Evolutionary conservation across 1,139 yeast genomes (phyloP).

Genomic region (Magnusiomyces tetraspermus): DNA sequence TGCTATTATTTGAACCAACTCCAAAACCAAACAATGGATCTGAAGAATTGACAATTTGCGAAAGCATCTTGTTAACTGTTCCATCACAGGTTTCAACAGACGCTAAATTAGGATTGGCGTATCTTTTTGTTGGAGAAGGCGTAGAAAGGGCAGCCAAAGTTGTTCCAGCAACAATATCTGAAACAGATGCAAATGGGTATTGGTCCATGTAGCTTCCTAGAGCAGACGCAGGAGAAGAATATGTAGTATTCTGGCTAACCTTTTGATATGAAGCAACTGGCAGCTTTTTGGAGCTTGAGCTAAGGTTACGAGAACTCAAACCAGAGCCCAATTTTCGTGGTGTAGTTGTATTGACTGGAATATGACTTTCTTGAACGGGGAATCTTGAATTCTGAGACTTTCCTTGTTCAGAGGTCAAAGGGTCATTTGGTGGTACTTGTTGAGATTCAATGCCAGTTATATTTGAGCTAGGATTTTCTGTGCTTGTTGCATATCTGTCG

Average conservation of each 20-base stretch:
- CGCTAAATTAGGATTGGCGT: conserved; percentile 16
- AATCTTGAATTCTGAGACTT: too few species aligned
- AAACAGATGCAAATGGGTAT: conserved; percentile 3
- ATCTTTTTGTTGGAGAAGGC: conserved; percentile 39
- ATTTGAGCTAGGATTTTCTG: too few species aligned
- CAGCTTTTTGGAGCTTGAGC: neutral
- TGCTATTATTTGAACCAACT: neutral
- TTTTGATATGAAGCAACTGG: neutral
- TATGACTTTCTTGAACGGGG: too few species aligned
- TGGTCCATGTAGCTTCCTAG: neutral
- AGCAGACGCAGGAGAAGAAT: conserved; percentile 1
- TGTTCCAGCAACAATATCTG: conserved; percentile 4
- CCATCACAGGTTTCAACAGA: neutral
- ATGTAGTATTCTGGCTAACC: neutral
- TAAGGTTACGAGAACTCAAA: neutral
- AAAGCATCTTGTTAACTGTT: neutral
- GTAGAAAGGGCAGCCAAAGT: conserved; percentile 14
- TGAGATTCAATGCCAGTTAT: too few species aligned
- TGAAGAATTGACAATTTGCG: neutral
- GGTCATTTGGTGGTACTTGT: too few species aligned
- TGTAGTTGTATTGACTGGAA: neutral
- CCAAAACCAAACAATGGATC: conserved; percentile 1
- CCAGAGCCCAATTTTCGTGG: conserved; percentile 1
- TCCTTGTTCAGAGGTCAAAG: too few species aligned
- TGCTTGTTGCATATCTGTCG: too few species aligned